These are phyloP conservation scores for Starmerella bacillaris DNA, from an alignment of 805 yeast species.

Conservation along the genomic window DNA sequence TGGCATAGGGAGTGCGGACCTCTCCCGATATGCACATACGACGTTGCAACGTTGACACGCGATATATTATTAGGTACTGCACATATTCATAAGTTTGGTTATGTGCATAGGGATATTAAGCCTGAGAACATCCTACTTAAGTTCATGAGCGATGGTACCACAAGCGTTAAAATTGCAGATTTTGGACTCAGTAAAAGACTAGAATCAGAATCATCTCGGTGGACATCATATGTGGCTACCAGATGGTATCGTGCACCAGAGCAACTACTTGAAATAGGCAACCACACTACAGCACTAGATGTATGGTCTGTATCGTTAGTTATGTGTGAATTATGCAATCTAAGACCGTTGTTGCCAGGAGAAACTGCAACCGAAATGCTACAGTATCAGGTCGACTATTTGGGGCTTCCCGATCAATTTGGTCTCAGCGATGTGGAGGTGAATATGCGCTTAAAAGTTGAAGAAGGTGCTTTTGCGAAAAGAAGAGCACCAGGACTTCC, in stretches of 20 bases:
- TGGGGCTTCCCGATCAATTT: slow-evolving; percentile 51
- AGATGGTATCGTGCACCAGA: slow-evolving; percentile 97
- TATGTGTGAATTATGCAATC: slow-evolving; percentile 56
- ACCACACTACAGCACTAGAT: slow-evolving; percentile 69
- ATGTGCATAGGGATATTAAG: slow-evolving; percentile 77
- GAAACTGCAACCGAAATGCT: slow-evolving; percentile 61
- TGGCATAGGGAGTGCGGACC: neutral
- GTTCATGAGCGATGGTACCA: slow-evolving; percentile 28
- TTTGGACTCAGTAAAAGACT: slow-evolving; percentile 76
- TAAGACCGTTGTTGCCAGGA: slow-evolving; percentile 74
- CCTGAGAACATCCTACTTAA: slow-evolving; percentile 79
- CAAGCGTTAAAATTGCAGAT: slow-evolving; percentile 77
- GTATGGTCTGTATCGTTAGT: slow-evolving; percentile 83
- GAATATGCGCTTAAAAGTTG: no score
- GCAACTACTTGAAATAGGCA: slow-evolving; percentile 30
- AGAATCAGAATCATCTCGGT: slow-evolving; percentile 30
- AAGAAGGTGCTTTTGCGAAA: no score
- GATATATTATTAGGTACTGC: slow-evolving; percentile 48
- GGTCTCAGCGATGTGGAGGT: no score
- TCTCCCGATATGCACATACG: neutral
- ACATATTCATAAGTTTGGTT: slow-evolving; percentile 57
- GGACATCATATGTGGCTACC: slow-evolving; percentile 83
- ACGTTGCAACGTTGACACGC: slow-evolving; percentile 2
- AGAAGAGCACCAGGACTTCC: no score
- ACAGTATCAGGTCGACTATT: slow-evolving; percentile 41